Evolutionary conservation across 495 filamentous ascomycete species (phyloP), one percentile per base, ranked within the genome.

Genomic region (Talaromyces adpressus): DNA sequence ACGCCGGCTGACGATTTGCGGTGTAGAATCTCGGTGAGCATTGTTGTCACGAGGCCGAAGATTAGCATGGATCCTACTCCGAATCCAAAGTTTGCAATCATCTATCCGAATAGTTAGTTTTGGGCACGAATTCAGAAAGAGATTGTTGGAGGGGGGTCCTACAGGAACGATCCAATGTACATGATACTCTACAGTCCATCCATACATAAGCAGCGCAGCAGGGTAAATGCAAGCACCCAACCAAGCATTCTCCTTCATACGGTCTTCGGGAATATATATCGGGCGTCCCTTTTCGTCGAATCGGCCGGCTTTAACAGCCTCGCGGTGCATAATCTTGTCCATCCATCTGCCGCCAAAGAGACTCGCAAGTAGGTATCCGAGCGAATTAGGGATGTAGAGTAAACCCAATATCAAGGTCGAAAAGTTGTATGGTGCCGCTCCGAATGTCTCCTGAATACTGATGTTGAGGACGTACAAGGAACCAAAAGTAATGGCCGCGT

Each of bases 21-120:
- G 0, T 93, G 91, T 84, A 97, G 89, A 75, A 98, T 96, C 71
- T 98, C 93, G 0, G 90, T 92, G 63, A 93, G 75, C 89, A 94
- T 91, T 1, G 90, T 93, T 6, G 89, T 93, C 0, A 83, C 80
- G 62, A 86, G 83, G 29, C 83, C 80, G 73, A 98, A 96, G 23
- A 96, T 89, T 16, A 98, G 78, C 93, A 98, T 97, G 54, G 82
- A 87, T 5, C 91, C 91, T 49, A 91, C 70, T 16, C 93, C 93
- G 70, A 97, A 97, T 72, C 90, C 90, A 74, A 96, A 93, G 63
- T 91, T 94, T 4, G 90, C 89, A 32, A 94, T 84, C 76, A 89
- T 81, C 76, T 84, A 61, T 12, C 16, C 25, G 23, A 52, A 54
- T 59, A 62, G 57, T 59, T 53, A 58, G 59, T 39, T 57, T 45